These are phyloP conservation scores for Phalaenopsis equestris DNA, from an alignment of 106 monocot species.

Conservation along the genomic window DNA sequence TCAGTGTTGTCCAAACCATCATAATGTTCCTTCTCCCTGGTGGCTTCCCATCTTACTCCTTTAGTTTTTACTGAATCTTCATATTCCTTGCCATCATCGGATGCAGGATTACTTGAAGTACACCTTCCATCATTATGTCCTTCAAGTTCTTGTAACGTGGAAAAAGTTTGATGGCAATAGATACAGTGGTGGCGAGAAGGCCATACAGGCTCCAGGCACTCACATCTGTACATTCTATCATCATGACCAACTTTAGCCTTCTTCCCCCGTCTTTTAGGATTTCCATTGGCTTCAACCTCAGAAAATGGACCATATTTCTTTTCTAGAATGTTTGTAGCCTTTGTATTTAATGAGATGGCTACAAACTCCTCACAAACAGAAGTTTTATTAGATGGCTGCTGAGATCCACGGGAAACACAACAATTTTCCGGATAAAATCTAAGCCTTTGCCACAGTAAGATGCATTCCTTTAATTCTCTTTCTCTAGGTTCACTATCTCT, in stretches of 20 bases:
- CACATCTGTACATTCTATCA: slow-evolving; percentile 76
- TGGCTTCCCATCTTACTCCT: slow-evolving; percentile 25
- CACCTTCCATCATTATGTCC: slow-evolving; percentile 67
- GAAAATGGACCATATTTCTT: slow-evolving; percentile 58
- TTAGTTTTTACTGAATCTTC: slow-evolving; percentile 37
- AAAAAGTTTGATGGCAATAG: slow-evolving; percentile 74
- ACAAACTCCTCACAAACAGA: slow-evolving; percentile 15
- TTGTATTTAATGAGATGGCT: slow-evolving; percentile 30
- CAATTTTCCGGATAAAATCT: slow-evolving; percentile 21
- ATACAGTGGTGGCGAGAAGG: slow-evolving; percentile 78
- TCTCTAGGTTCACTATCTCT: slow-evolving; percentile 62
- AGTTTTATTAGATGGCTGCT: slow-evolving; percentile 12
- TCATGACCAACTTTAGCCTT: slow-evolving; percentile 50
- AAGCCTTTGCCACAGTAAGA: slow-evolving; percentile 66
- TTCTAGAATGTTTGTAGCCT: slow-evolving; percentile 56
- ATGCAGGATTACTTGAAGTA: slow-evolving; percentile 14
- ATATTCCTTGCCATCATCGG: slow-evolving; percentile 45
- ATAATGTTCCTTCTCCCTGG: slow-evolving; percentile 30
- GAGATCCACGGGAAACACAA: slow-evolving; percentile 17
- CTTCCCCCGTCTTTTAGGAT: slow-evolving; percentile 48
- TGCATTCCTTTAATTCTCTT: slow-evolving; percentile 70
- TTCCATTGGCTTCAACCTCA: slow-evolving; percentile 49
- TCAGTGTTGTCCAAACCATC: slow-evolving; percentile 28
- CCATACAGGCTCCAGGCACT: slow-evolving; percentile 92
- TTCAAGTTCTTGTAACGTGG: slow-evolving; percentile 38